Evolutionary conservation across 371 early-diverging fungal species (phyloP), one percentile per base, ranked within the genome.

Genomic region (Mortierella sp.): DNA sequence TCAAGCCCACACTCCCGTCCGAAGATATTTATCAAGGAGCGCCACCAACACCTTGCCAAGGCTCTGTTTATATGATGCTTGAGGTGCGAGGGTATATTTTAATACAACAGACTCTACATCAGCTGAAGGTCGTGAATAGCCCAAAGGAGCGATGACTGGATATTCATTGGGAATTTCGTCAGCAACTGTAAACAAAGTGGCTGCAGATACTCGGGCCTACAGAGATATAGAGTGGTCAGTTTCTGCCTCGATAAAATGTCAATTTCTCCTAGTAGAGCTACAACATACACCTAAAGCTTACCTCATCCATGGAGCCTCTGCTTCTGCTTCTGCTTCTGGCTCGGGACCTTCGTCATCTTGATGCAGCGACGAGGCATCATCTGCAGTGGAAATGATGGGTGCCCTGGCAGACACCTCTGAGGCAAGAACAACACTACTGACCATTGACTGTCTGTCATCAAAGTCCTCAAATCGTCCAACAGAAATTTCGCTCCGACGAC

Each of bases 131-230:
- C 79, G 46, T 79, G 79, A 60, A 79, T 79, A 19, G 79, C 72
- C 79, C 79, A 79, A 26, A 79, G 73, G 29, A 79, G 44, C n/a
- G 79, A 79, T 1, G 79, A 79, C 26, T 79, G 79, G 63, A 79
- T 79, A 37, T 57, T 79, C 79, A 79, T 79, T 1, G 79, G 79
- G 64, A 79, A 79, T 56, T 72, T 79, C 44, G 73, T 72, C 52
- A 79, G 60, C 44, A 79, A 55, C 57, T 72, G 79, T 56, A 79
- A 45, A 30, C 79, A 79, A 16, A 79, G 72, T 2, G 79, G 79
- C n/a, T 79, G 73, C 60, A 79, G 26, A 43, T 79, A 79, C 69
- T 79, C 79, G 28, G 79, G 70, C n/a, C 79, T 79, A 72, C 1
- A 23, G 14, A 23, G 19, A 4, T n/a, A 5, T 37, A 28, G 14